Evolutionary conservation across 164 flowering plant genomes (phyloP).

Genomic region (Berberis thunbergii): DNA sequence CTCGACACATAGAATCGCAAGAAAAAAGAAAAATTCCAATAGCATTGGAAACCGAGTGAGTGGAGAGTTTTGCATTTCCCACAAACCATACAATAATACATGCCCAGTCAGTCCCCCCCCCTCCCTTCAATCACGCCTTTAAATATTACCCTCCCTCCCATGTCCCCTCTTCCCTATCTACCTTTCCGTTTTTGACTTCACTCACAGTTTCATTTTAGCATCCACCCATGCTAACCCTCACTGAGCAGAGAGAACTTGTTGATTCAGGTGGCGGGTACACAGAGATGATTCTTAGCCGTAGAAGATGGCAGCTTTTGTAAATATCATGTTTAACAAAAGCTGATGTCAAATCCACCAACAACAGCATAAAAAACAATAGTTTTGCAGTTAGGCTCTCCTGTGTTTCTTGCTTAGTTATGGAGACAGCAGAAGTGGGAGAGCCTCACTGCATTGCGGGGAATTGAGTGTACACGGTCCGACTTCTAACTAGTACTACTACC

Average conservation of each 20-base stretch:
- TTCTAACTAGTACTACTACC: constrained; percentile 9
- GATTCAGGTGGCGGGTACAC: constrained; percentile 13
- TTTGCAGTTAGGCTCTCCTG: constrained; percentile 59
- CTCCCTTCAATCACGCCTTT: constrained; percentile 23
- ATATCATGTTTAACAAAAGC: constrained; percentile 4
- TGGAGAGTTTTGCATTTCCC: constrained; percentile 46
- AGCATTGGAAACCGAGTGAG: constrained; percentile 56
- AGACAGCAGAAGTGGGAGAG: constrained; percentile 48
- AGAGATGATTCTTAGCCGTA: constrained; percentile 10
- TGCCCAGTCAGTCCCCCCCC: too few species aligned
- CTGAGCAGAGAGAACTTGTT: constrained; percentile 7
- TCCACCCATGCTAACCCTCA: constrained; percentile 2
- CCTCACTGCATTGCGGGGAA: constrained; percentile 74
- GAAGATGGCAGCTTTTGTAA: constrained; percentile 19
- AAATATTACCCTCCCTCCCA: constrained; percentile 24
- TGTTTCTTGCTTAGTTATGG: constrained; percentile 18
- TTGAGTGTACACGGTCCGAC: constrained; percentile 82
- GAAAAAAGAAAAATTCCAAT: constrained; percentile 23
- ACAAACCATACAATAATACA: constrained; percentile 22
- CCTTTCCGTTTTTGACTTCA: neutral
- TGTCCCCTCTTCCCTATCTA: neutral
- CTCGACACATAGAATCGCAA: neutral
- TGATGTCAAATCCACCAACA: constrained; percentile 6
- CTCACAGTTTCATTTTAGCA: neutral
- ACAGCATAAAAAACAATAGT: constrained; percentile 13